phyloP scores from a whole-genome alignment of 2,329 filamentous ascomycete genomes.

The Neofusicoccum umdonicola region DNA sequence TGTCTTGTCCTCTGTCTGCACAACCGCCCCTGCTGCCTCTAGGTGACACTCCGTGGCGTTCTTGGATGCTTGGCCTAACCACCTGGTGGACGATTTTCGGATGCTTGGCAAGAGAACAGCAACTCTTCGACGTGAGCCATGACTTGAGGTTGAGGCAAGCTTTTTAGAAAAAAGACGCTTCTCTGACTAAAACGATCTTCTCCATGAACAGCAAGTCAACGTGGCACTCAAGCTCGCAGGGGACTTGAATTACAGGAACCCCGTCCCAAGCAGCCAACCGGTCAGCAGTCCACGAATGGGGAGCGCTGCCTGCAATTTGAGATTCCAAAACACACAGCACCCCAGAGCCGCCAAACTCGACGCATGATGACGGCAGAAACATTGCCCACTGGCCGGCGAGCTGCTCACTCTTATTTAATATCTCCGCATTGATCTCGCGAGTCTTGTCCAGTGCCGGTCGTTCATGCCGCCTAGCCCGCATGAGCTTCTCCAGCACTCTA shows the following conservation, averaged over 20 bases:
- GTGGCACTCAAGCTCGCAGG: not conserved
- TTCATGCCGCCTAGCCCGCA: not conserved
- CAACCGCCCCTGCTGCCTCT: too few species aligned
- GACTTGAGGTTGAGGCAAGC: not conserved
- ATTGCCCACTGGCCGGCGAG: not conserved
- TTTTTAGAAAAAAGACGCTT: not conserved
- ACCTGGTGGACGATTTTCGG: too few species aligned
- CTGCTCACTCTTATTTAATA: not conserved
- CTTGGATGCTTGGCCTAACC: not conserved
- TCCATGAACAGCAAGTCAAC: not conserved
- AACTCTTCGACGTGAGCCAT: not conserved
- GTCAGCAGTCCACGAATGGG: not conserved
- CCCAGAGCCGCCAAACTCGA: not conserved
- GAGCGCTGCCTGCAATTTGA: not conserved
- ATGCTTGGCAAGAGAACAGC: not conserved
- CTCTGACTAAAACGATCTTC: not conserved
- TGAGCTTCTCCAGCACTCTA: not conserved
- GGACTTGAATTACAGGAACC: not conserved
- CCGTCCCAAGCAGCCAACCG: not conserved
- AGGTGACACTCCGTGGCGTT: not conserved
- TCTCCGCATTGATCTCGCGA: not conserved
- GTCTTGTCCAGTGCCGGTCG: not conserved
- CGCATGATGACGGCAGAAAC: not conserved
- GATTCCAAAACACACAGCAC: not conserved
- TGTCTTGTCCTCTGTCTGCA: too few species aligned